These are phyloP conservation scores for Colletotrichum phormii DNA, from an alignment of 2,329 filamentous ascomycete genomes.

Conservation along the genomic window DNA sequence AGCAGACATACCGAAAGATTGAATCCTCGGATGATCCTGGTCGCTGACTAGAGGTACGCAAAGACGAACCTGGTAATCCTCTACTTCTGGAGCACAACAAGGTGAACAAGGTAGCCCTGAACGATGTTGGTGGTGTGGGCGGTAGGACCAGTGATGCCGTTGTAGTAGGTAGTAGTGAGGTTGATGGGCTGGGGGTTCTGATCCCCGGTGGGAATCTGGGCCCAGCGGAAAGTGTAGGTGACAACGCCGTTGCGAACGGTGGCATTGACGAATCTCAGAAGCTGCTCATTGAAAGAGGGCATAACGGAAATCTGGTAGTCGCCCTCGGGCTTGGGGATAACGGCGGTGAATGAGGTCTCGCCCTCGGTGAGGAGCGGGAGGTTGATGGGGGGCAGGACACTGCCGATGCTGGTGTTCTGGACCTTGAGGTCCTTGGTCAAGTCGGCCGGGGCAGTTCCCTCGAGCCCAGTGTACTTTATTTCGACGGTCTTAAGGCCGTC, in stretches of 20 bases:
- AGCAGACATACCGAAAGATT: neutral
- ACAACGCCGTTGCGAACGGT: neutral
- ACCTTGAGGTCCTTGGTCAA: neutral
- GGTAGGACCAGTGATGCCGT: neutral
- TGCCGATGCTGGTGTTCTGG: neutral
- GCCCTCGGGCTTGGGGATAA: neutral
- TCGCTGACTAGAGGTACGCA: neutral
- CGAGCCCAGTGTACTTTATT: conserved; percentile 18
- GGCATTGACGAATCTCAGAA: neutral
- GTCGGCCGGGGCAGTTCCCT: neutral
- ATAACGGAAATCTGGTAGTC: neutral
- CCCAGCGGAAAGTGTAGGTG: neutral
- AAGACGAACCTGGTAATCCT: too few species aligned
- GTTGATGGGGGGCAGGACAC: neutral
- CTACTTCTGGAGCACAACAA: neutral
- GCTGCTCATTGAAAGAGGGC: neutral
- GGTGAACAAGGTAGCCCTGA: neutral
- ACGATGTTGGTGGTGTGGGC: neutral
- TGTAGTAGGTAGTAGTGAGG: neutral
- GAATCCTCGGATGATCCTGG: neutral
- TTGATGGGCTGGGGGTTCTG: conserved; percentile 13
- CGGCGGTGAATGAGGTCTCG: neutral
- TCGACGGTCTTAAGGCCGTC: neutral
- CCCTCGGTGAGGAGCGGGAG: neutral
- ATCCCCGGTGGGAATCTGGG: neutral